A percentile compares a stretch with the other conserved stretches of the same genome.
Evolutionary conservation across 768 basidiomycete genomes (phyloP).

Genomic region (Leccinellum albellum): DNA sequence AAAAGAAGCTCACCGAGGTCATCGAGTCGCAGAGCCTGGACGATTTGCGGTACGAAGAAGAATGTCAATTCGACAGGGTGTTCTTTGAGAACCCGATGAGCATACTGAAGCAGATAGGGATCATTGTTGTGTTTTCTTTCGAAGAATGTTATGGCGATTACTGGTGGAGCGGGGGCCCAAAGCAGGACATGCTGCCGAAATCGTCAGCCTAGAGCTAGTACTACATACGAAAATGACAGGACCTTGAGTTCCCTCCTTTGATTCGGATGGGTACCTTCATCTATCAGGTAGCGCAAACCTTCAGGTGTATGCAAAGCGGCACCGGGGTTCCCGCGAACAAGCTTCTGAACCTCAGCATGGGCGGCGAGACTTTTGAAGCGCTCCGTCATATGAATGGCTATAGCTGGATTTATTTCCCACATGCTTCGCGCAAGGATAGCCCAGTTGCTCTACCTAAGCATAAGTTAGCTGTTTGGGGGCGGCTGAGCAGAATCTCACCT

Average conservation of each 20-base stretch:
- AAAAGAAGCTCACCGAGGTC: conserved; percentile 58
- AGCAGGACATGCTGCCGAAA: conserved; percentile 69
- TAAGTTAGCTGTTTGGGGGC: neutral
- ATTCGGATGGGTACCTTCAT: conserved; percentile 57
- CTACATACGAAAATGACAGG: conserved; percentile 6
- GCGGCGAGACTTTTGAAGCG: conserved; percentile 73
- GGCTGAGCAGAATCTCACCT: conserved; percentile 42
- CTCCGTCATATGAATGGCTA: conserved; percentile 81
- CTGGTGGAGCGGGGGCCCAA: conserved; percentile 86
- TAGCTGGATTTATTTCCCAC: conserved; percentile 81
- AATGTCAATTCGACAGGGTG: conserved; percentile 94
- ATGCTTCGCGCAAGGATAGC: conserved; percentile 59
- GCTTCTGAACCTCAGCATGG: conserved; percentile 66
- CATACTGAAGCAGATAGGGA: conserved; percentile 89
- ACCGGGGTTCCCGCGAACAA: conserved; percentile 69
- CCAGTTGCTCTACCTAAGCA: conserved; percentile 54
- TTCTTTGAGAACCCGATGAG: conserved; percentile 90
- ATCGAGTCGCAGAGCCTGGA: conserved; percentile 91
- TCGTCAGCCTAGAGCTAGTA: neutral
- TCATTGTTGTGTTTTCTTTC: conserved; percentile 81
- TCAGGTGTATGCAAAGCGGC: conserved; percentile 75
- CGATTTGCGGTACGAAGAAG: conserved; percentile 98
- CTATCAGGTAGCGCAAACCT: conserved; percentile 75
- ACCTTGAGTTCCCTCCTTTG: conserved; percentile 76
- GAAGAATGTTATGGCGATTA: conserved; percentile 79